These are phyloP conservation scores for Zygoascus biomembranicola DNA, from an alignment of 805 yeast genomes.

Conservation along the genomic window DNA sequence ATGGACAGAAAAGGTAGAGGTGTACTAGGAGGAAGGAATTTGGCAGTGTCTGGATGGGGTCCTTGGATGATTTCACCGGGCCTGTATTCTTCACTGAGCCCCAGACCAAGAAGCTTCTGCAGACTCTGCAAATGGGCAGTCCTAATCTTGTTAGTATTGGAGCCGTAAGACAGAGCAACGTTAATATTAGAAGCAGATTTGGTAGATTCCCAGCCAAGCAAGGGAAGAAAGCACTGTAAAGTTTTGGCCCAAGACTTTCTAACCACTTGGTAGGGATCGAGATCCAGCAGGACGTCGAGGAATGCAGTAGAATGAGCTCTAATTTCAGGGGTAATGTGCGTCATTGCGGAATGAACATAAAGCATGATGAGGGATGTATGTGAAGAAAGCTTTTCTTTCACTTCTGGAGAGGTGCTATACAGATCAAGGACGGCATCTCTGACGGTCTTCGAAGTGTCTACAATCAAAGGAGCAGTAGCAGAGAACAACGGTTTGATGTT, in stretches of 20 bases:
- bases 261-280: slow-evolving; percentile 47
- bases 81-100: slow-evolving; percentile 29
- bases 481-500: slow-evolving; percentile 49
- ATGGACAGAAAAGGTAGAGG: slow-evolving; percentile 61
- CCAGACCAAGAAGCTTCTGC: slow-evolving; percentile 36
- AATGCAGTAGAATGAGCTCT: slow-evolving; percentile 69
- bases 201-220: slow-evolving; percentile 56
- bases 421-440: slow-evolving; percentile 46
- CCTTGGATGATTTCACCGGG: slow-evolving; percentile 8
- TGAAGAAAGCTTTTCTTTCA: slow-evolving; percentile 27
- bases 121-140: slow-evolving; percentile 32
- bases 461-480: slow-evolving; percentile 51
- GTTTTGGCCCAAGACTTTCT: slow-evolving; percentile 63
- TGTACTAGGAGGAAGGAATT: slow-evolving; percentile 45
- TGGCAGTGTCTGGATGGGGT: slow-evolving; percentile 40
- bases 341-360: slow-evolving; percentile 84
- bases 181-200: slow-evolving; percentile 29
- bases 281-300: slow-evolving; percentile 48
- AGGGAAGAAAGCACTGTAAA: slow-evolving; percentile 54
- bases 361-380: slow-evolving; percentile 38
- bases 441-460: slow-evolving; percentile 61
- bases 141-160: slow-evolving; percentile 16
- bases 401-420: slow-evolving; percentile 9
- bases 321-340: slow-evolving; percentile 73
- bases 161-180: slow-evolving; percentile 22